Evolutionary conservation across 2,329 filamentous ascomycete genomes (phyloP).

Genomic region (Colletotrichum tanaceti): DNA sequence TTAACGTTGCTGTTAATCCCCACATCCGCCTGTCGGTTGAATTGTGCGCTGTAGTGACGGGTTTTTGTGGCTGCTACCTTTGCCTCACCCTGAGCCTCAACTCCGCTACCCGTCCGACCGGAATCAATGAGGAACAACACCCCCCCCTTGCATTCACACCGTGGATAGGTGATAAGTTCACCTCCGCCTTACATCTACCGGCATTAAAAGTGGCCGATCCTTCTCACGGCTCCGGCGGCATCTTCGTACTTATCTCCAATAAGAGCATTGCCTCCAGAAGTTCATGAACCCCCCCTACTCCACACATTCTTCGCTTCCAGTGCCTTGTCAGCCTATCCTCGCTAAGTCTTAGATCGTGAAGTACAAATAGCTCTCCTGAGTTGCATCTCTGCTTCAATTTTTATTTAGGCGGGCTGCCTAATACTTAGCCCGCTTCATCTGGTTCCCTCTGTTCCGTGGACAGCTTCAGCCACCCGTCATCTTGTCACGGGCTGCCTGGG

Average conservation of each 20-base stretch:
- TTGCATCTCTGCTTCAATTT: no score
- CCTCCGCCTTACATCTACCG: neutral
- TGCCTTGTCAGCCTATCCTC: neutral
- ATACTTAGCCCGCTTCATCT: neutral
- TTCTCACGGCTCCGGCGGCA: neutral
- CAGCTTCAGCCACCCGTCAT: neutral
- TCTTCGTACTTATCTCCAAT: conserved; percentile 5
- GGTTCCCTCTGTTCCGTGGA: neutral
- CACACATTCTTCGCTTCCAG: neutral
- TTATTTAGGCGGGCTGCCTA: no score
- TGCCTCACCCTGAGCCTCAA: no score
- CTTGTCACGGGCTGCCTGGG: neutral
- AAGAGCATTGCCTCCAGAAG: neutral
- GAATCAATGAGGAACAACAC: no score
- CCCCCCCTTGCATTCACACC: no score
- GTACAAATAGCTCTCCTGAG: neutral
- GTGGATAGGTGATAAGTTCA: no score
- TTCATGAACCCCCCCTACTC: neutral
- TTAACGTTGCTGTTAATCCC: neutral
- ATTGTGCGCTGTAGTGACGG: no score
- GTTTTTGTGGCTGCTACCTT: no score
- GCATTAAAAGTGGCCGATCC: no score
- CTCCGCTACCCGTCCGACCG: no score
- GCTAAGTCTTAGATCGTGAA: neutral
- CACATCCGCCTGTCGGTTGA: no score